phyloP scores from a whole-genome alignment of 2,329 filamentous ascomycete species.

The Westerdykella aurantiaca region DNA sequence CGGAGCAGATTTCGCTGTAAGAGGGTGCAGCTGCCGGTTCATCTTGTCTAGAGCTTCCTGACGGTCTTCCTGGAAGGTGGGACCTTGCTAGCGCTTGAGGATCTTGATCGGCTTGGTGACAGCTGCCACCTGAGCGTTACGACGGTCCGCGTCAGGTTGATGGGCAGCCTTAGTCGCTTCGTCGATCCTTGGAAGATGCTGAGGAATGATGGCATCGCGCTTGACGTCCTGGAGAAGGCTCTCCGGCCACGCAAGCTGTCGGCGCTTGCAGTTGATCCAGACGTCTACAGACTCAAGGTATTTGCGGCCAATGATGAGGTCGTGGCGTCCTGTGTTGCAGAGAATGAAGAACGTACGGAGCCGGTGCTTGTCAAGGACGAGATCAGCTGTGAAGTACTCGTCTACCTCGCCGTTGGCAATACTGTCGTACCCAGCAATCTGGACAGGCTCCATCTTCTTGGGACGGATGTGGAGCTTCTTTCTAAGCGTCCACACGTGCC shows the following conservation, averaged over 20 bases:
- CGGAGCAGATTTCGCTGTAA: too few relatives aligned
- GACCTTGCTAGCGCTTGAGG: too few relatives aligned
- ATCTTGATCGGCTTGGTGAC: not conserved
- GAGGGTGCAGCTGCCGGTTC: too few relatives aligned
- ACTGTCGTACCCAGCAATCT: too few relatives aligned
- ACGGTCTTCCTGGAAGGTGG: too few relatives aligned
- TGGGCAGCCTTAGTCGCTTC: not conserved
- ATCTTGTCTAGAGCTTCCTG: too few relatives aligned
- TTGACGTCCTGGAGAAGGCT: too few relatives aligned
- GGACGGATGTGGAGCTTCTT: not conserved
- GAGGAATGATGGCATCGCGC: too few relatives aligned
- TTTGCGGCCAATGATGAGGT: constrained; percentile 1
- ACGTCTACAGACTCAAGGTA: not conserved
- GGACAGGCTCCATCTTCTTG: not conserved
- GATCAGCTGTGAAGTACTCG: not conserved
- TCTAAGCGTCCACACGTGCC: not conserved
- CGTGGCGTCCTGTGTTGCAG: constrained; percentile 1
- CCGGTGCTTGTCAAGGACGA: not conserved
- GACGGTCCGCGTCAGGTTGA: not conserved
- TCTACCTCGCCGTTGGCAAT: too few relatives aligned
- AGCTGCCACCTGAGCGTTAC: not conserved
- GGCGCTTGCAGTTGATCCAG: not conserved
- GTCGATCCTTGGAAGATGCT: not conserved
- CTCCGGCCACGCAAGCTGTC: too few relatives aligned
- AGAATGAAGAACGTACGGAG: not conserved